Evolutionary conservation across 2,329 filamentous ascomycete genomes (phyloP).

Genomic region (Aspergillus brasiliensis): DNA sequence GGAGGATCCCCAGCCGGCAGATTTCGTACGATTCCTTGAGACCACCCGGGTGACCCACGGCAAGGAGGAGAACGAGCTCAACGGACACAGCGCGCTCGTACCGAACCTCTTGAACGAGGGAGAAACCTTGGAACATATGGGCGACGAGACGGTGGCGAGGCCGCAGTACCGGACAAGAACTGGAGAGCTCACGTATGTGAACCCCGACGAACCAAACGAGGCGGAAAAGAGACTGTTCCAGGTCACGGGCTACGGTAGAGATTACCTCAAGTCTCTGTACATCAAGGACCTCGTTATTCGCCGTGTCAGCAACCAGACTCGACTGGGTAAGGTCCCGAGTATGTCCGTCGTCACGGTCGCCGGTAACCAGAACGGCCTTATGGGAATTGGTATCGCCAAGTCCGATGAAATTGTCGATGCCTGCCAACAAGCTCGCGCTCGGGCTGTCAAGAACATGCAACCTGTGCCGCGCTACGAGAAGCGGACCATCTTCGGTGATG

Average conservation of each 20-base stretch:
- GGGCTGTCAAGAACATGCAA: conserved; percentile 88
- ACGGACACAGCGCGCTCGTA: conserved; percentile 52
- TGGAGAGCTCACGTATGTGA: conserved; percentile 13
- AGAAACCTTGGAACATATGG: conserved; percentile 32
- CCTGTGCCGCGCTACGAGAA: conserved; percentile 91
- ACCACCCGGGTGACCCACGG: conserved; percentile 54
- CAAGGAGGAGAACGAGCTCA: conserved; percentile 52
- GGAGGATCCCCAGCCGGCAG: conserved; percentile 49
- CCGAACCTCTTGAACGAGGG: conserved; percentile 54
- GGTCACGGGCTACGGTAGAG: conserved; percentile 56
- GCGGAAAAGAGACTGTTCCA: conserved; percentile 56
- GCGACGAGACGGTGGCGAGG: conserved; percentile 16
- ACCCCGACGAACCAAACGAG: conserved; percentile 38
- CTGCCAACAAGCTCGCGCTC: conserved; percentile 70
- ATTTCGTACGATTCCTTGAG: conserved; percentile 48
- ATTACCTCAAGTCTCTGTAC: conserved; percentile 56
- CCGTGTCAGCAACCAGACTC: conserved; percentile 85
- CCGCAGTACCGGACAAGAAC: conserved; percentile 26
- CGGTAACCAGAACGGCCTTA: conserved; percentile 80
- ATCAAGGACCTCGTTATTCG: conserved; percentile 75
- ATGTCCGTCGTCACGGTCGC: conserved; percentile 76
- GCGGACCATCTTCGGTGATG: conserved; percentile 84
- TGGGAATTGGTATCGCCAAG: conserved; percentile 91
- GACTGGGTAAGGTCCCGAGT: conserved; percentile 88
- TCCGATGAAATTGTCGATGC: conserved; percentile 72